Percentiles rank a stretch among this genome's conserved stretches.
Evolutionary conservation across 1,284 basidiomycete species (phyloP).

Genomic region (Ganoderma sp.): DNA sequence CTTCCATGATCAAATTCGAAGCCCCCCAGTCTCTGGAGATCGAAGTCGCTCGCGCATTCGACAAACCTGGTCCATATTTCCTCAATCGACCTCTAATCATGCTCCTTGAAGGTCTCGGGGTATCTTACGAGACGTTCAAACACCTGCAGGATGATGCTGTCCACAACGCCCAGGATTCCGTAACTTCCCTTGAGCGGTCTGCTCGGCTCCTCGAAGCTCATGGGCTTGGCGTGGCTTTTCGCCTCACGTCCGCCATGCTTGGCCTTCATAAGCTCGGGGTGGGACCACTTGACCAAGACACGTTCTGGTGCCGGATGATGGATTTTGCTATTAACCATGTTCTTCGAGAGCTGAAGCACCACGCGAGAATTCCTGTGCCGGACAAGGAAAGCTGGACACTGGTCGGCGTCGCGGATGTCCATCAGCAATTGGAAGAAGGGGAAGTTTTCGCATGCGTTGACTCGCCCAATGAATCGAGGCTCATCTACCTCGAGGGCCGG

Average conservation of each 20-base stretch:
- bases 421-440: slow-evolving; percentile 53
- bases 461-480: slow-evolving; percentile 42
- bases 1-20: slow-evolving; percentile 79
- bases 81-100: slow-evolving; percentile 76
- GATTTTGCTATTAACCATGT: slow-evolving; percentile 63
- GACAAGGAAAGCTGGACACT: slow-evolving; percentile 58
- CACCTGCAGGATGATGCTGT: slow-evolving; percentile 61
- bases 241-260: slow-evolving; percentile 47
- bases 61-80: slow-evolving; percentile 60
- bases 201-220: slow-evolving; percentile 53
- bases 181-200: slow-evolving; percentile 50
- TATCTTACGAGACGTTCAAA: slow-evolving; percentile 60
- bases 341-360: slow-evolving; percentile 68
- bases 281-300: slow-evolving; percentile 40
- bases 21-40: slow-evolving; percentile 62
- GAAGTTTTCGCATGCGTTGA: slow-evolving; percentile 67
- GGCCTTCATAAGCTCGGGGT: slow-evolving; percentile 46
- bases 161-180: slow-evolving; percentile 49
- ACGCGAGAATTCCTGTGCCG: slow-evolving; percentile 70
- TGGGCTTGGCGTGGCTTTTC: slow-evolving; percentile 50
- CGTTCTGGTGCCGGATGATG: slow-evolving; percentile 59
- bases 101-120: slow-evolving; percentile 64
- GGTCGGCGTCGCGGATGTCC: slow-evolving; percentile 71
- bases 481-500: slow-evolving; percentile 58
- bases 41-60: slow-evolving; percentile 72